These are phyloP conservation scores for Trichomonas gallinae DNA, from an alignment of 208 protist genomes.

Conservation along the genomic window DNA sequence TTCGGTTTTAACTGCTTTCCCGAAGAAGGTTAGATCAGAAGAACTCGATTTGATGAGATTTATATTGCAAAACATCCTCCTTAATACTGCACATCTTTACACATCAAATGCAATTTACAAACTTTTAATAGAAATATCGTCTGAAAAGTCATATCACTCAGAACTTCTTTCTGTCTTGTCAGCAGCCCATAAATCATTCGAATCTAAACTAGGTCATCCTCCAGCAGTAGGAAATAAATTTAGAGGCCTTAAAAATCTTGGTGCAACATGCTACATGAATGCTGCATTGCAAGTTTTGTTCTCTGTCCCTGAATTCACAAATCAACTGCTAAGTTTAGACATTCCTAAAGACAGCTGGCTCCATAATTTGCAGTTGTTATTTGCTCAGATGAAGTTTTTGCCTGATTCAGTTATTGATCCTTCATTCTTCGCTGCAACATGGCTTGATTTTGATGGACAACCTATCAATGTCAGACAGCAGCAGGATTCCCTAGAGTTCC, in stretches of 20 bases:
- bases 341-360: not conserved
- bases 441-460: not conserved
- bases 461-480: not conserved
- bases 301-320: not conserved
- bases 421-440: not conserved
- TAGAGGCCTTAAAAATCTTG: not conserved
- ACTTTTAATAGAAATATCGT: not conserved
- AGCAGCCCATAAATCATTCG: not conserved
- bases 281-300: not conserved
- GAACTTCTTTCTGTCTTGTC: not conserved
- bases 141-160: not conserved
- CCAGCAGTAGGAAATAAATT: not conserved
- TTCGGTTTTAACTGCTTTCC: not conserved
- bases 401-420: not conserved
- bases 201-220: not conserved
- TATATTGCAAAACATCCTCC: not conserved
- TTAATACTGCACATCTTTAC: not conserved
- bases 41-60: not conserved
- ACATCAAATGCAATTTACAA: not conserved
- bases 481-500: not conserved
- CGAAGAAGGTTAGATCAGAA: not conserved
- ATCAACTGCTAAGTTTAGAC: not conserved
- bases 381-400: not conserved
- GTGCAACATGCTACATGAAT: conserved; percentile 3
- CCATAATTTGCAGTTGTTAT: not conserved